Conservation (phyloP, 495 filamentous ascomycete genomes). For the Penicillium silybi region DNA sequence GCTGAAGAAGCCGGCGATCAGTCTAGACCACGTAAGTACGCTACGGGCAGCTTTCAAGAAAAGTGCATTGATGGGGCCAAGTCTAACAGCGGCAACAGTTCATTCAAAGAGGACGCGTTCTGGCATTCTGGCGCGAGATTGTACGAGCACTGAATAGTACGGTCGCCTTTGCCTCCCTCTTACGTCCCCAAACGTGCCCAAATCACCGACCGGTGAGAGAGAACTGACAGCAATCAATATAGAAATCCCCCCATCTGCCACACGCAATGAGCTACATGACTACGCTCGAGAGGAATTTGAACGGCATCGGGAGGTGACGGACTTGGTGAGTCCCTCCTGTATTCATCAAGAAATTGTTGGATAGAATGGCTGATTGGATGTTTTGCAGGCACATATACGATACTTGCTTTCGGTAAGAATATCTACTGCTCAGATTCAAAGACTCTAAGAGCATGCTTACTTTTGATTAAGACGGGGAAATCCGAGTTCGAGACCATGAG, state of each 20-base stretch:
- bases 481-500: conserved; percentile 59
- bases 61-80: background rate
- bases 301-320: conserved; percentile 63
- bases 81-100: conserved; percentile 21
- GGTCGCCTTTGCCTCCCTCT: conserved; percentile 1
- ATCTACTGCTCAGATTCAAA: background rate
- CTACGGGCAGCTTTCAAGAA: background rate
- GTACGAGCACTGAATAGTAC: conserved; percentile 37
- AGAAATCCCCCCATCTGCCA: conserved; percentile 43
- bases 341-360: background rate
- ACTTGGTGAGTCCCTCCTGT: conserved; percentile 50
- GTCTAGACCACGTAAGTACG: conserved; percentile 40
- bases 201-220: background rate
- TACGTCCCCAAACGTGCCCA: background rate
- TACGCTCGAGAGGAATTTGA: conserved; percentile 78
- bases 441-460: background rate
- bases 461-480: conserved; percentile 45
- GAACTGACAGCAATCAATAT: background rate
- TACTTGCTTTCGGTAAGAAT: conserved; percentile 52
- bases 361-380: conserved; percentile 9
- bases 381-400: conserved; percentile 47
- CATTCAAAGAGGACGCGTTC: conserved; percentile 39
- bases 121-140: conserved; percentile 40
- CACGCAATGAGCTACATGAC: conserved; percentile 60
- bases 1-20: conserved; percentile 36